phyloP scores from a whole-genome alignment of 2,329 filamentous ascomycete species.

The Malbranchea cinnamomea region DNA sequence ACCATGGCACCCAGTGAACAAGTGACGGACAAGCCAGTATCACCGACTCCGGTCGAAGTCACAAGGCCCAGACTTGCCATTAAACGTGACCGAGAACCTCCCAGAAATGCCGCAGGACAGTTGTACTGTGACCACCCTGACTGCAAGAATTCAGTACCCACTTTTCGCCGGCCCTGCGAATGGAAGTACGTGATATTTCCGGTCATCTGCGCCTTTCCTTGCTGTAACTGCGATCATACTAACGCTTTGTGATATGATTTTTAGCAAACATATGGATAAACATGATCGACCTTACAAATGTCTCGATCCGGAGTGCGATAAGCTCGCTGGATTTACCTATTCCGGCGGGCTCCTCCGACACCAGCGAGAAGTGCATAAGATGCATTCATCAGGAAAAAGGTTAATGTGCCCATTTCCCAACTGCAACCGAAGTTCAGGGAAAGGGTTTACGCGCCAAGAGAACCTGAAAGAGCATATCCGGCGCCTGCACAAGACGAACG shows the following conservation, averaged over 20 bases:
- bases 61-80: conserved; percentile 27
- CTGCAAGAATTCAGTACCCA: conserved; percentile 49
- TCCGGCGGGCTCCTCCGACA: conserved; percentile 79
- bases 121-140: conserved; percentile 58
- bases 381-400: conserved; percentile 78
- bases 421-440: conserved; percentile 78
- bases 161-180: conserved; percentile 74
- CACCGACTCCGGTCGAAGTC: conserved; percentile 19
- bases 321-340: conserved; percentile 88
- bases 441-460: conserved; percentile 84
- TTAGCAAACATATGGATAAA: conserved; percentile 95
- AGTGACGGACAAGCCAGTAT: too few relatives aligned
- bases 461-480: conserved; percentile 89
- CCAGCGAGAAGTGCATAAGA: conserved; percentile 83
- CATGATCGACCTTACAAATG: conserved; percentile 91
- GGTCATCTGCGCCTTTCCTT: not conserved
- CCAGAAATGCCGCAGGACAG: conserved; percentile 54
- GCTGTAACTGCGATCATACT: conserved; percentile 1
- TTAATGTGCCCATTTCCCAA: conserved; percentile 73
- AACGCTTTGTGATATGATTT: conserved; percentile 5
- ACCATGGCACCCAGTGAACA: too few relatives aligned
- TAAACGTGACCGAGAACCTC: conserved; percentile 35
- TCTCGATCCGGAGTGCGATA: conserved; percentile 66
- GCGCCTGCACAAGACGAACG: conserved; percentile 49
- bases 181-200: conserved; percentile 62